Percentiles rank a stretch among this genome's conserved stretches.
These are phyloP conservation scores for Macrolepiota fuliginosa DNA, from an alignment of 768 basidiomycete species.

Conservation along the genomic window DNA sequence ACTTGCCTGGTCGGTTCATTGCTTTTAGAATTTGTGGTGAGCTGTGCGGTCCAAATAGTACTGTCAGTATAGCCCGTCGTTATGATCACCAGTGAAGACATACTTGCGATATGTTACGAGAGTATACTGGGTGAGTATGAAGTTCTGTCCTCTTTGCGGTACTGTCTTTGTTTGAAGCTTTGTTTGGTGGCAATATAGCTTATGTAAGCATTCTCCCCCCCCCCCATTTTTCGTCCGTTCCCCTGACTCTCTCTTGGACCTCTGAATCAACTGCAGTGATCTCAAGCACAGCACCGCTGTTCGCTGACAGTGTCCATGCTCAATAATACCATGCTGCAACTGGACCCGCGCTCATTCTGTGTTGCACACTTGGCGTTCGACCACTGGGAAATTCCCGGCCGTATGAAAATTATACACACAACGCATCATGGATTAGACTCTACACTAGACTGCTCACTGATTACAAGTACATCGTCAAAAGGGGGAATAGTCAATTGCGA, in stretches of 20 bases:
- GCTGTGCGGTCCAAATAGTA: neutral
- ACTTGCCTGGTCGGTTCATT: constrained; percentile 65
- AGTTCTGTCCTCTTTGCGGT: constrained; percentile 15
- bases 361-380: too few relatives aligned
- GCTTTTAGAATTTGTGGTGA: constrained; percentile 23
- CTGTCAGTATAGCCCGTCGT: neutral
- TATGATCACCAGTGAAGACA: constrained; percentile 2
- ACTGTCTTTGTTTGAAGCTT: constrained; percentile 37
- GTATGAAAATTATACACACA: neutral
- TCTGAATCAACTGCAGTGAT: neutral
- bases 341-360: too few relatives aligned
- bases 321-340: too few relatives aligned
- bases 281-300: neutral
- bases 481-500: neutral
- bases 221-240: neutral
- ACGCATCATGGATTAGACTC: neutral
- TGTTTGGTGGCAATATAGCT: constrained; percentile 31
- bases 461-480: neutral
- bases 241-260: neutral
- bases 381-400: neutral
- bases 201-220: constrained; percentile 20
- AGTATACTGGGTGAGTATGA: constrained; percentile 18
- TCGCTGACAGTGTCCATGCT: too few relatives aligned
- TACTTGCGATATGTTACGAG: constrained; percentile 22
- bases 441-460: neutral